A percentile compares a stretch with the other conserved stretches of the same genome.
Conservation (phyloP, 2,329 filamentous ascomycete genomes). For the Elsinoe necatrix region DNA sequence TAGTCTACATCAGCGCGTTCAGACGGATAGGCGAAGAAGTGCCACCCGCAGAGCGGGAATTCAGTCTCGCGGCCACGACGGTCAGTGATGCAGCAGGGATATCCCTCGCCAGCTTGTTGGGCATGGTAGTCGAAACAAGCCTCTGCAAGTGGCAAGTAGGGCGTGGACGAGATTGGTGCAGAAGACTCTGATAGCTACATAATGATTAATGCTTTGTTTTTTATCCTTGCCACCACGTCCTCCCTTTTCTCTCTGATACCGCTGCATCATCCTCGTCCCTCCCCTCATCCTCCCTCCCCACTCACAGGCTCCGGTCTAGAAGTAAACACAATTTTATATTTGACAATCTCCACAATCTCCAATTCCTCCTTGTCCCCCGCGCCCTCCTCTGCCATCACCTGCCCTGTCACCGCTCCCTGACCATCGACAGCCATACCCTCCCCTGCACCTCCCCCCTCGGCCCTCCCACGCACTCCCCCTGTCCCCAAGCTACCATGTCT, state of each 20-base stretch:
- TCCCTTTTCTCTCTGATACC: too few relatives aligned
- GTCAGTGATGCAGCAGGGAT: conserved; percentile 90
- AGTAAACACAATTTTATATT: conserved; percentile 79
- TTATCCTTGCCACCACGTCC: background rate
- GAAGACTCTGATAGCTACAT: conserved; percentile 46
- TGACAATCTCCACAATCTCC: conserved; percentile 80
- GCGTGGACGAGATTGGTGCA: conserved; percentile 60
- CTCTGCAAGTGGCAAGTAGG: conserved; percentile 77
- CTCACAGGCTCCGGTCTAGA: conserved; percentile 75
- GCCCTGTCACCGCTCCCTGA: conserved; percentile 12
- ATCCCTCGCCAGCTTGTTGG: conserved; percentile 74
- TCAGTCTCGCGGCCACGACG: conserved; percentile 79
- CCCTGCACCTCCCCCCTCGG: conserved; percentile 14
- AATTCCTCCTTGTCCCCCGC: conserved; percentile 43
- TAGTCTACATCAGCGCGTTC: conserved; percentile 95
- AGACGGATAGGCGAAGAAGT: conserved; percentile 85
- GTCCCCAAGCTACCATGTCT: conserved; percentile 22
- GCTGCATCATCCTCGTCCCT: background rate
- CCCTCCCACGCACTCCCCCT: conserved; percentile 35
- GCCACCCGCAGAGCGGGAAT: conserved; percentile 70
- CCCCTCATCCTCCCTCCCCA: background rate
- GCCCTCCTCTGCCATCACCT: conserved; percentile 25
- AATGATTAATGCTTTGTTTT: background rate
- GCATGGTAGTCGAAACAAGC: conserved; percentile 72
- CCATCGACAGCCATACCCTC: too few relatives aligned